Conservation (phyloP, 345 rosid species). For the Turnera subulata region DNA sequence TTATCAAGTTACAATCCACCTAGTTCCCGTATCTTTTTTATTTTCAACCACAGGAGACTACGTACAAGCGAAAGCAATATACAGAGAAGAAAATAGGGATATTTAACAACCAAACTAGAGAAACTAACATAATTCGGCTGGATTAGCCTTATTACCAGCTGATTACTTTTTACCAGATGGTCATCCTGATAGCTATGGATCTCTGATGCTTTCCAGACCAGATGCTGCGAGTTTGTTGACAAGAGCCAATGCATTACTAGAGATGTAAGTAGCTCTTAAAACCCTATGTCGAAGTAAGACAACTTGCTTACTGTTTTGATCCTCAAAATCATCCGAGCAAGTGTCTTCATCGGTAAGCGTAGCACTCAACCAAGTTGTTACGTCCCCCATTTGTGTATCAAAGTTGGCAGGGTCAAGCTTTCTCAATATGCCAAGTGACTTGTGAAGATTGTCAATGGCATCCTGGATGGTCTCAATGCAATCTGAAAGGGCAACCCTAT, state of each 20-base stretch:
- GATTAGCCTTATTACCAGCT: no score
- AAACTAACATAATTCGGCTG: no score
- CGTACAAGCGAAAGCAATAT: no score
- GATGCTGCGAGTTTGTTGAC: constrained; percentile 62
- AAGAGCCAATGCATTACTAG: constrained; percentile 84
- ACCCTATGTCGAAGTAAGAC: constrained; percentile 35
- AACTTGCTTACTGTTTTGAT: constrained; percentile 26
- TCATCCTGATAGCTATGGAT: constrained; percentile 10
- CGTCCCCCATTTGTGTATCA: constrained; percentile 51
- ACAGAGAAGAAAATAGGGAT: no score
- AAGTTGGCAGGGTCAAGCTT: constrained; percentile 43
- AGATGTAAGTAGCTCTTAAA: constrained; percentile 37
- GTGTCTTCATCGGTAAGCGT: constrained; percentile 68
- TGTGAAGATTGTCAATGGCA: constrained; percentile 59
- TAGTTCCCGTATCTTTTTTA: no score
- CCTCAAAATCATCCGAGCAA: constrained; percentile 73
- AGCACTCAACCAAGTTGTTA: constrained; percentile 68
- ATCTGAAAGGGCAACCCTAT: constrained; percentile 53
- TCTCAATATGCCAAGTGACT: constrained; percentile 51
- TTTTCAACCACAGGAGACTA: no score
- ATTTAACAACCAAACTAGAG: no score
- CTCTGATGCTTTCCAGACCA: constrained; percentile 26
- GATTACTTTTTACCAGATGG: no score
- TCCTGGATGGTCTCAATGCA: constrained; percentile 58
- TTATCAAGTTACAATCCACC: no score